Conservation (phyloP, 306 rosid genomes). For the Quercus parvula region DNA sequence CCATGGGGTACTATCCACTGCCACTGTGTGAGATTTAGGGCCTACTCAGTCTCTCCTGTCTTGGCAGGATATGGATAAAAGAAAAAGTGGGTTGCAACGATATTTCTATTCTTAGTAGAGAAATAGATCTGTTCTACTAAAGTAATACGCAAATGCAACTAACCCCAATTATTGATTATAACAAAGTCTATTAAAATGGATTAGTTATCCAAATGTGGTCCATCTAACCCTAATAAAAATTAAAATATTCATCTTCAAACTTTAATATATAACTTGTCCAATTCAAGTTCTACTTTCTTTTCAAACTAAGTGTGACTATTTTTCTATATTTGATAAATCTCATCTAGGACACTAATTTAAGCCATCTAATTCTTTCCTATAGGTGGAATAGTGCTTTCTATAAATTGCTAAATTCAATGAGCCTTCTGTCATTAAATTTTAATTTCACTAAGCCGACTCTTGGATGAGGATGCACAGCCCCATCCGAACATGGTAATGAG, state of each 20-base stretch:
- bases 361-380: neutral
- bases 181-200: neutral
- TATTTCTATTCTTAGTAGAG: conserved; percentile 32
- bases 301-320: neutral
- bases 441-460: no score
- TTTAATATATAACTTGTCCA: neutral
- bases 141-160: conserved; percentile 13
- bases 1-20: conserved; percentile 5
- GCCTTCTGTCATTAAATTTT: neutral
- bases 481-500: no score
- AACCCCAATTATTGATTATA: neutral
- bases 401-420: neutral
- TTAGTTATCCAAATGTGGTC: neutral
- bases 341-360: neutral
- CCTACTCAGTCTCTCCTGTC: conserved; percentile 19
- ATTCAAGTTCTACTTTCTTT: neutral
- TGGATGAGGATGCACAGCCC: no score
- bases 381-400: neutral
- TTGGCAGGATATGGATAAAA: conserved; percentile 21
- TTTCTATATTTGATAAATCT: neutral
- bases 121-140: conserved; percentile 17
- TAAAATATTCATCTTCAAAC: neutral
- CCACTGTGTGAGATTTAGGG: neutral
- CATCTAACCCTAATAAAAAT: neutral
- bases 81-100: conserved; percentile 17